Evolutionary conservation across 78 protist species (phyloP).

Genomic region (Cyanophora paradoxa): DNA sequence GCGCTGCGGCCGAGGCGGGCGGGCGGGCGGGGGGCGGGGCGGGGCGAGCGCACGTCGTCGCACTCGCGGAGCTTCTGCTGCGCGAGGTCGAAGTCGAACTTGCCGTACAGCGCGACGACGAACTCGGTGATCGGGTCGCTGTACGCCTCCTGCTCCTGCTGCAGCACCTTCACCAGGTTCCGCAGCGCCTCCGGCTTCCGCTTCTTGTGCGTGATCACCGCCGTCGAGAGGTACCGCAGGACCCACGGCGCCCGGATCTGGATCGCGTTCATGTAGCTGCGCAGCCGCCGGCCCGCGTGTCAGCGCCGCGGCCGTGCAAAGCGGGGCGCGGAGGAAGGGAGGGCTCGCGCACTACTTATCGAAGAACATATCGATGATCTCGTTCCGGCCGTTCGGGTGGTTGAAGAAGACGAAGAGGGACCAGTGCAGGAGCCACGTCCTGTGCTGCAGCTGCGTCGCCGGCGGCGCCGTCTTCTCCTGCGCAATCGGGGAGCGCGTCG

Average conservation of each 20-base stretch:
- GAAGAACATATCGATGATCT: conserved; percentile 60
- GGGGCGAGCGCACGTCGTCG: conserved; percentile 31
- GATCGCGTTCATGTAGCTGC: conserved; percentile 57
- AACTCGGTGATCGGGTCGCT: conserved; percentile 77
- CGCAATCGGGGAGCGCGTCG: too few relatives aligned
- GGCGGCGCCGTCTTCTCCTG: too few relatives aligned
- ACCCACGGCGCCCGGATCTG: conserved; percentile 80
- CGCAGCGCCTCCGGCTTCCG: not conserved
- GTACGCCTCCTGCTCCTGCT: conserved; percentile 34
- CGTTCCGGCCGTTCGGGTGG: conserved; percentile 54
- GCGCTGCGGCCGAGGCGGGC: not conserved
- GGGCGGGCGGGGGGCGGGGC: conserved; percentile 1
- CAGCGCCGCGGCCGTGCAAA: too few relatives aligned
- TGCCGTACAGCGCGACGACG: conserved; percentile 57
- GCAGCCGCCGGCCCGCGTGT: not conserved
- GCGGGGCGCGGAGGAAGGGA: too few relatives aligned
- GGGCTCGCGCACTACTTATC: conserved; percentile 25
- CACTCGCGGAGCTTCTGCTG: conserved; percentile 64
- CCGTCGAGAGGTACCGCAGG: conserved; percentile 65
- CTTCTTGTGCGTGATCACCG: too few relatives aligned
- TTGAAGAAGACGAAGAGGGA: conserved; percentile 76
- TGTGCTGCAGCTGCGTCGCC: conserved; percentile 62
- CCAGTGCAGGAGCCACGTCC: conserved; percentile 87
- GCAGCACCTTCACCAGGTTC: not conserved
- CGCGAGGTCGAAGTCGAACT: conserved; percentile 81